Base-by-base conservation (phyloP, 192 early-diverging fungal genomes). In the Pilaira anomala region DNA sequence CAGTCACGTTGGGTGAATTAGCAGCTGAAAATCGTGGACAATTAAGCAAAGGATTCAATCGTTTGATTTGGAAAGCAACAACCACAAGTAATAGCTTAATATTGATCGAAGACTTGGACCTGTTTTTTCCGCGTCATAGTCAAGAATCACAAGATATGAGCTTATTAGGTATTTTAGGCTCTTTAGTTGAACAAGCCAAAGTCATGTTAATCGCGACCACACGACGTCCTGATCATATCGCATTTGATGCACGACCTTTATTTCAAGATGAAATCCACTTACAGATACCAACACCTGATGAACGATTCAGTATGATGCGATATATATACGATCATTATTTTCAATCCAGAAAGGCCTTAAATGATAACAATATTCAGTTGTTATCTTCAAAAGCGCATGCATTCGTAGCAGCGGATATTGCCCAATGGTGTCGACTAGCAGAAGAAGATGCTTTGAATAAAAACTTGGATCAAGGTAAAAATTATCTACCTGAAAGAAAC, bases 361-460 rank as follows among this genome's bases (percentile, higher is more conserved):
- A 7, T 1, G 45, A 30, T 39, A 18, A 25, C 0, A 63, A 73
- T 50, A 16, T 79, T 0, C 48, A 58, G 16, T 22, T 26, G 2
- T 66, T 82, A 11, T 71, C 79, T 21, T 48, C 58, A 18, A 67
- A 66, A 42, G 80, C 78, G 26, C 87, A 86, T 49, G 85, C 81
- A 2, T 88, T 81, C 45, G 30, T 79, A 11, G 61, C 83, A 13
- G 80, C 83, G 3, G 83, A 88, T 56, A 21, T 88, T 14, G 63
- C 68, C 51, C 67, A 69, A 9, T 76, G 86, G 46, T 76, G 74
- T 57, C 62, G 68, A 18, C 29, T 68, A 13, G 73, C 74, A 21
- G 57, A 49, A 33, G 48, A 74, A 22, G 18, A 21, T 24, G 62
- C 60, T 3, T 13, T 56, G 18, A 24, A 28, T 12, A 25, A 40